phyloP scores from a whole-genome alignment of 352 stramenopile genomes.

The Elongisporangium senticosum region DNA sequence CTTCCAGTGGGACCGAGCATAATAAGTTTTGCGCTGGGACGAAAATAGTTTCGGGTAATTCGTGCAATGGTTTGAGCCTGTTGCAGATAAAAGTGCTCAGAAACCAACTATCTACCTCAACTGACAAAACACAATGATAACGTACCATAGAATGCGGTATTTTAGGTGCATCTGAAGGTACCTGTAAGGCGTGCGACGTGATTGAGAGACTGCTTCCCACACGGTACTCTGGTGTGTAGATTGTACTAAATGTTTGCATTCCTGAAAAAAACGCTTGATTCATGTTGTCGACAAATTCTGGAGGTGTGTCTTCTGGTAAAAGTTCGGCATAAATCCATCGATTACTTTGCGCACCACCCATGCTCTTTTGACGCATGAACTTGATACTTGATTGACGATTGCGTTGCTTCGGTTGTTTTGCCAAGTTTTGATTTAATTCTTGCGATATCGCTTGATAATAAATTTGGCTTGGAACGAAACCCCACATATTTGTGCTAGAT shows the following conservation, averaged over 20 bases:
- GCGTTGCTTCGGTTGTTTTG: background rate
- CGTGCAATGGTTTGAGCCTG: slow-evolving; percentile 25
- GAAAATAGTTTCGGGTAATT: slow-evolving; percentile 40
- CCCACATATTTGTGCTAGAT: slow-evolving; percentile 11
- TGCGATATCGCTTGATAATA: slow-evolving; percentile 15
- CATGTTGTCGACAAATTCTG: background rate
- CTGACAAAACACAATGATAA: background rate
- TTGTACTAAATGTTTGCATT: background rate
- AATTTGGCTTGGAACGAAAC: slow-evolving; percentile 16
- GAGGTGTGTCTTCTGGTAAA: slow-evolving; percentile 8
- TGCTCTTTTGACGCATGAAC: slow-evolving; percentile 14
- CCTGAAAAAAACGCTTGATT: background rate
- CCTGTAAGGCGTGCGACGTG: background rate
- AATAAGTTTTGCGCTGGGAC: slow-evolving; percentile 29
- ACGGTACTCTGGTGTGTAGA: background rate
- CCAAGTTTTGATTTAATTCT: background rate
- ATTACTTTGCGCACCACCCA: slow-evolving; percentile 2
- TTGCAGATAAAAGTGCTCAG: slow-evolving; percentile 1
- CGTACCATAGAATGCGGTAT: slow-evolving; percentile 33
- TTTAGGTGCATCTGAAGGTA: background rate
- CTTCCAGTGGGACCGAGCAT: slow-evolving; percentile 23
- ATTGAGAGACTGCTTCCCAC: background rate
- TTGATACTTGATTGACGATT: slow-evolving; percentile 3
- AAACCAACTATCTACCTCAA: background rate
- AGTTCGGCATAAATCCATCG: slow-evolving; percentile 55